Evolutionary conservation across 2,329 filamentous ascomycete species (phyloP).

Genomic region (Shiraia sp.): DNA sequence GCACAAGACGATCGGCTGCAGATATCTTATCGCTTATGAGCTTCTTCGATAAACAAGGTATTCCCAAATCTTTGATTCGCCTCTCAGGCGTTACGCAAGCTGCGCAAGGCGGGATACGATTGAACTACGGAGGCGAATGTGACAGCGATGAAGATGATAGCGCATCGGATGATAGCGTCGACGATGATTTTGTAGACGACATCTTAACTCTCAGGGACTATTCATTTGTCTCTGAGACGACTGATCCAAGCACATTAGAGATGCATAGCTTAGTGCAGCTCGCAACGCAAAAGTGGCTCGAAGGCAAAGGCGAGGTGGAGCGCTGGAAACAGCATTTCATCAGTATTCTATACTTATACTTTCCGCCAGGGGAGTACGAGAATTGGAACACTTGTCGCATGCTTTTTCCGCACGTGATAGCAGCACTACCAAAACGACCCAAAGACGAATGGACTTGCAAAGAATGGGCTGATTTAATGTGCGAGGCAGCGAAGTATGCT

Average conservation of each 20-base stretch:
- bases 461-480: too few relatives aligned
- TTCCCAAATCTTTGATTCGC: constrained; percentile 44
- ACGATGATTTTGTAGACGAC: constrained; percentile 17
- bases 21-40: constrained; percentile 53
- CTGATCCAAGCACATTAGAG: constrained; percentile 30
- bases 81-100: too few relatives aligned
- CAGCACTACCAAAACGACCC: background rate
- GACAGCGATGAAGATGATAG: background rate
- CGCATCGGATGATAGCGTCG: constrained; percentile 23
- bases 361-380: constrained; percentile 25
- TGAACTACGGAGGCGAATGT: constrained; percentile 13
- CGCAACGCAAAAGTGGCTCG: constrained; percentile 3
- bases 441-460: constrained; percentile 1
- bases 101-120: too few relatives aligned
- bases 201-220: constrained; percentile 30
- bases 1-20: constrained; percentile 34
- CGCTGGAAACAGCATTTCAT: constrained; percentile 31
- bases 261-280: constrained; percentile 50
- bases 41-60: constrained; percentile 51
- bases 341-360: constrained; percentile 20
- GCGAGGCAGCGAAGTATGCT: too few relatives aligned
- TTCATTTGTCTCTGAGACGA: constrained; percentile 33
- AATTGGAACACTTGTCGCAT: constrained; percentile 35
- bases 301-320: constrained; percentile 15
- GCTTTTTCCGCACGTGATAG: constrained; percentile 21